Evolutionary conservation across 2,329 filamentous ascomycete genomes (phyloP).

Genomic region (Sporothrix euskadiensis): DNA sequence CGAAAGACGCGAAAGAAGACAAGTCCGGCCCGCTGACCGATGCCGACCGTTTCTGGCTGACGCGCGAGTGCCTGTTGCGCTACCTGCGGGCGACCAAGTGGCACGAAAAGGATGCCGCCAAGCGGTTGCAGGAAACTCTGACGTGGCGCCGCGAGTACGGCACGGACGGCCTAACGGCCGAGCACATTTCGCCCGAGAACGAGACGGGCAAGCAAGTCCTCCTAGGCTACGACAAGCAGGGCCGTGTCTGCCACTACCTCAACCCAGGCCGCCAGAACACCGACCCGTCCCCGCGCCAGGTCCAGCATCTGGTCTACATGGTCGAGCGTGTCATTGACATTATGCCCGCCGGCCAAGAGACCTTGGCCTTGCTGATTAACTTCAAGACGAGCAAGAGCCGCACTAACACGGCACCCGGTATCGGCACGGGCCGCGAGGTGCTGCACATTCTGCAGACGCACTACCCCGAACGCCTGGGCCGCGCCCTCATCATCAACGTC

Average conservation of each 20-base stretch:
- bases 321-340: constrained; percentile 85
- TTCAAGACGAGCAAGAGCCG: constrained; percentile 79
- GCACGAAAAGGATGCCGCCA: constrained; percentile 71
- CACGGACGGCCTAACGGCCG: constrained; percentile 72
- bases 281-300: constrained; percentile 77
- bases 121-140: constrained; percentile 77
- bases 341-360: constrained; percentile 85
- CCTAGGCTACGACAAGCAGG: constrained; percentile 81
- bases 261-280: constrained; percentile 92
- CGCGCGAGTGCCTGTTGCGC: constrained; percentile 84
- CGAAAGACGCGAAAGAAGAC: constrained; percentile 47
- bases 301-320: constrained; percentile 96
- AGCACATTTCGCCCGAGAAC: constrained; percentile 91
- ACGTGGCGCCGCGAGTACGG: constrained; percentile 91
- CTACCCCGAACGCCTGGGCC: constrained; percentile 88
- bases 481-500: constrained; percentile 87
- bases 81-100: constrained; percentile 95
- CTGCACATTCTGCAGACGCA: constrained; percentile 90
- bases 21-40: constrained; percentile 69
- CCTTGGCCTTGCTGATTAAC: constrained; percentile 82
- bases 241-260: constrained; percentile 86
- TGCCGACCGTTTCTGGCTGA: constrained; percentile 84
- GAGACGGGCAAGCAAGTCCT: constrained; percentile 95
- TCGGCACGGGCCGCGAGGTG: constrained; percentile 78
- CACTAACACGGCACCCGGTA: constrained; percentile 69